phyloP scores from a whole-genome alignment of 2,329 filamentous ascomycete species.

The Botrytis pseudocinerea region DNA sequence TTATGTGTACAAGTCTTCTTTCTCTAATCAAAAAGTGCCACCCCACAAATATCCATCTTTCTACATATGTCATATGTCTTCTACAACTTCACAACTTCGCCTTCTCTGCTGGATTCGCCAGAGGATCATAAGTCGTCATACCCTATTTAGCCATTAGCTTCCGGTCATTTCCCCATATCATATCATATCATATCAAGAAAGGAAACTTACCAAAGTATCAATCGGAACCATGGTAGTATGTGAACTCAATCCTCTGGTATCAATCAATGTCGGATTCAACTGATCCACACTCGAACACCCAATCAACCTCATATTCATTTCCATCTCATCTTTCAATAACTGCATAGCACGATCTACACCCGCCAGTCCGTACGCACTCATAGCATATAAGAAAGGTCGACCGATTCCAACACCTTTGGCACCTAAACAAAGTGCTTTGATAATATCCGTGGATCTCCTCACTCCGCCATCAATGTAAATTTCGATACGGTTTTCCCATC shows the following conservation, averaged over 20 bases:
- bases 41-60: not conserved
- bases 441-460: conserved; percentile 85
- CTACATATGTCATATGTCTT: not conserved
- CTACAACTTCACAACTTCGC: conserved; percentile 39
- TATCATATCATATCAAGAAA: conserved; percentile 2
- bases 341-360: conserved; percentile 94
- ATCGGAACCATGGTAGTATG: conserved; percentile 59
- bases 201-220: conserved; percentile 54
- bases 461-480: conserved; percentile 91
- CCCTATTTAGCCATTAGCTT: conserved; percentile 31
- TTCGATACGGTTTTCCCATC: conserved; percentile 76
- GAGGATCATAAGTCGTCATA: conserved; percentile 46
- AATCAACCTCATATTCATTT: conserved; percentile 98
- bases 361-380: conserved; percentile 84
- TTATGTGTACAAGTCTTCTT: not conserved
- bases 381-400: conserved; percentile 91
- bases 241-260: conserved; percentile 67
- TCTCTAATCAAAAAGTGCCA: not conserved
- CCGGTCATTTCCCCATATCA: not conserved
- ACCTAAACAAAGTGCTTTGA: conserved; percentile 92
- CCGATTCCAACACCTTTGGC: conserved; percentile 93
- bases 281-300: conserved; percentile 75
- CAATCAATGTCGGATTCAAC: conserved; percentile 77
- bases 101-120: conserved; percentile 50
- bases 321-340: conserved; percentile 91